A percentile compares a stretch with the other conserved stretches of the same genome.
These are phyloP conservation scores for Gossypium herbaceum DNA, from an alignment of 345 rosid genomes.

Conservation along the genomic window DNA sequence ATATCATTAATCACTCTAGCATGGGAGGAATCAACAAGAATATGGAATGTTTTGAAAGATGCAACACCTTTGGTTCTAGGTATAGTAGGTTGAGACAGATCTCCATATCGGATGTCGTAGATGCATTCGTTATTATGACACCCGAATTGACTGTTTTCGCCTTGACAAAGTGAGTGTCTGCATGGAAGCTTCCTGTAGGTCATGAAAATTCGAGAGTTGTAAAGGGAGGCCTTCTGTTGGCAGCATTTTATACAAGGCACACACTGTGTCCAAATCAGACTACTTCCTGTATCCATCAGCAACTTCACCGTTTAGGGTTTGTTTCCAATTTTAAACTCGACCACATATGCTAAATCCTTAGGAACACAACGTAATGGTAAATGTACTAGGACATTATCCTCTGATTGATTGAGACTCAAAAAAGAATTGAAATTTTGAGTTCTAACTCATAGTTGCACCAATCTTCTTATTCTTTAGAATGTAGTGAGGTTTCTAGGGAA, in stretches of 20 bases:
- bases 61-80: not conserved
- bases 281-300: not conserved
- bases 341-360: not conserved
- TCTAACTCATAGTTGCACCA: not conserved
- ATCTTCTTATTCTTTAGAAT: not conserved
- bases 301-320: not conserved
- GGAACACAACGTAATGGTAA: not conserved
- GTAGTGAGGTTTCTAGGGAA: not conserved
- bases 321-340: not conserved
- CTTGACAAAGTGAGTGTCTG: not conserved
- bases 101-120: not conserved
- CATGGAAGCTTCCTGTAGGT: not conserved
- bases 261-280: not conserved
- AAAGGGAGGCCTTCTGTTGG: not conserved
- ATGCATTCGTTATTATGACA: not conserved
- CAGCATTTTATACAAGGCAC: not conserved
- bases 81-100: no score
- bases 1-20: not conserved
- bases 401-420: no score
- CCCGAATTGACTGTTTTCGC: not conserved
- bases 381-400: not conserved
- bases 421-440: not conserved
- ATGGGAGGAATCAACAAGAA: not conserved
- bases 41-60: conserved; percentile 15
- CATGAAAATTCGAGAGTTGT: not conserved